These are phyloP conservation scores for Globisporangium paddicum DNA, from an alignment of 352 stramenopile genomes.

Conservation along the genomic window DNA sequence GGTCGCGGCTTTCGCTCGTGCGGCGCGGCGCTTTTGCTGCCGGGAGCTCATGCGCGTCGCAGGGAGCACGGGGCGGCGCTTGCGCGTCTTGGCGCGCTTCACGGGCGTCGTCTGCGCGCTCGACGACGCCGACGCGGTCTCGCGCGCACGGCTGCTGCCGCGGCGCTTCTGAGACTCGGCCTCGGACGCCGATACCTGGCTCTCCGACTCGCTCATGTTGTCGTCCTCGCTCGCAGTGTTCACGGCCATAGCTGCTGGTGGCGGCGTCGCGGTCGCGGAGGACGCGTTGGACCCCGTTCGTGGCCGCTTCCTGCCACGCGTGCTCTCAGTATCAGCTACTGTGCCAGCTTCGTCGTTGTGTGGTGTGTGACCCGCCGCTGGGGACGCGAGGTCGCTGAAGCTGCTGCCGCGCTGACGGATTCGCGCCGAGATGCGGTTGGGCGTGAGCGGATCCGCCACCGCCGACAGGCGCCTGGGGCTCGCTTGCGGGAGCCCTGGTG, in stretches of 20 bases:
- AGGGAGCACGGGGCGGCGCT: constrained; percentile 34
- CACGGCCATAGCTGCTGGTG: background rate
- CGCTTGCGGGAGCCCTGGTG: constrained; percentile 10
- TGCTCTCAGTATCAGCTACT: background rate
- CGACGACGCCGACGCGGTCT: constrained; percentile 11
- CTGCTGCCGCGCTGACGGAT: constrained; percentile 45
- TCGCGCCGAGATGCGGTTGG: constrained; percentile 44
- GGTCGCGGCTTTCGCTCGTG: constrained; percentile 28
- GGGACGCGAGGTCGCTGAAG: constrained; percentile 31
- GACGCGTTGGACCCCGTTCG: constrained; percentile 18
- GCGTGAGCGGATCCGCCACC: constrained; percentile 22
- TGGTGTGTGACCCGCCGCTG: constrained; percentile 6
- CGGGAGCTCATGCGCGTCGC: constrained; percentile 65
- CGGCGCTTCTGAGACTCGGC: constrained; percentile 28
- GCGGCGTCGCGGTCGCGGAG: constrained; percentile 17
- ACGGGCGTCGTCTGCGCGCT: constrained; percentile 15
- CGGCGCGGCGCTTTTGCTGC: constrained; percentile 51
- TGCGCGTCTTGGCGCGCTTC: constrained; percentile 37
- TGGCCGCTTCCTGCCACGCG: constrained; percentile 25
- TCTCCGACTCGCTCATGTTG: constrained; percentile 45
- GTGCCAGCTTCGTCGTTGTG: constrained; percentile 7
- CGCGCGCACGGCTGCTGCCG: constrained; percentile 9
- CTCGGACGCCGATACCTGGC: constrained; percentile 53
- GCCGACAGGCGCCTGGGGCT: constrained; percentile 10
- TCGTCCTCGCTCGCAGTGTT: constrained; percentile 36